These are phyloP conservation scores for Suhomyces taliae DNA, from an alignment of 1,139 yeast genomes.

Conservation along the genomic window DNA sequence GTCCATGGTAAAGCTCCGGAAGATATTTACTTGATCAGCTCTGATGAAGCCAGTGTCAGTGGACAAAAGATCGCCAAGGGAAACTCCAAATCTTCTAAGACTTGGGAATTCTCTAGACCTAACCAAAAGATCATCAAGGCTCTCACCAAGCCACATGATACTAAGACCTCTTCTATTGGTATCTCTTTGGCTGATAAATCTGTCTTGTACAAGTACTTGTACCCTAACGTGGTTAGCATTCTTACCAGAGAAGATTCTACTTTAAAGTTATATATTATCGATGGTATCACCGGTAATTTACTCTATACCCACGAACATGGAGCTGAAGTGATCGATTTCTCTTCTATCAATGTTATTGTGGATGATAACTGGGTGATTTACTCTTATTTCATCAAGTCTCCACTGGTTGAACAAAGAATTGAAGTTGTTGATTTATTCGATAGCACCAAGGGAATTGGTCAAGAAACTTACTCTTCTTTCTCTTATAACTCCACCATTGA, in stretches of 20 bases:
- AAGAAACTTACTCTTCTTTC: conserved; percentile 29
- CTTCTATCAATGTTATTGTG: conserved; percentile 52
- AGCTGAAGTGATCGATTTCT: conserved; percentile 37
- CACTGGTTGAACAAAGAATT: conserved; percentile 54
- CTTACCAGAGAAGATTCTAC: conserved; percentile 41
- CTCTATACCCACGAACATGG: conserved; percentile 49
- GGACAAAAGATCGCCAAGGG: conserved; percentile 25
- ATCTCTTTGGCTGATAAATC: conserved; percentile 67
- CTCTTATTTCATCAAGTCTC: conserved; percentile 55
- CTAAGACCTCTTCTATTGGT: conserved; percentile 65
- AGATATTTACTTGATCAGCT: conserved; percentile 21
- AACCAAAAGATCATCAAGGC: conserved; percentile 21
- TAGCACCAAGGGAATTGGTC: conserved; percentile 32
- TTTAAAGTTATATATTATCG: conserved; percentile 55
- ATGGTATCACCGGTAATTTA: conserved; percentile 67
- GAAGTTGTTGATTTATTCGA: conserved; percentile 80
- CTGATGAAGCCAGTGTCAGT: conserved; percentile 14
- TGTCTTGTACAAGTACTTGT: conserved; percentile 80
- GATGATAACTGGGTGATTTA: conserved; percentile 88
- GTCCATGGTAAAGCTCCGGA: neutral
- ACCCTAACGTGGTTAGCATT: conserved; percentile 65
- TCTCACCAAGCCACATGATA: conserved; percentile 34
- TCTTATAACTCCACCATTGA: conserved; percentile 28
- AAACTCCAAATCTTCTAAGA: conserved; percentile 14
- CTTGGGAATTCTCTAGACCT: conserved; percentile 31